Conservation (phyloP, 768 basidiomycete genomes). For the Amanita rubescens region DNA sequence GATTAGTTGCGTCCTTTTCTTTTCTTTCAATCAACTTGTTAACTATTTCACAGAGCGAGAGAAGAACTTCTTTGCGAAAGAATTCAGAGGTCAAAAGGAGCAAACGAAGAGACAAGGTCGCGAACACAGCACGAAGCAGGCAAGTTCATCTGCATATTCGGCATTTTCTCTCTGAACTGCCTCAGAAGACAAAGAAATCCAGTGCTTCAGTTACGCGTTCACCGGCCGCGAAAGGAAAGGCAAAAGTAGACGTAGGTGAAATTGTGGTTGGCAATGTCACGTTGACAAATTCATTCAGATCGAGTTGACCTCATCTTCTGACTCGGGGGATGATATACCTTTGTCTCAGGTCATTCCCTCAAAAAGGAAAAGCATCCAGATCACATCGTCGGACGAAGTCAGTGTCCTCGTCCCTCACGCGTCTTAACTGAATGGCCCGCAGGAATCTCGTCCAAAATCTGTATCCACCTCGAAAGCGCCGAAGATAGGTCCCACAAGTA, state of each 20-base stretch:
- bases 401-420: too few relatives aligned
- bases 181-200: not conserved
- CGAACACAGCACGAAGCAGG: not conserved
- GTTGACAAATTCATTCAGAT: conserved; percentile 8
- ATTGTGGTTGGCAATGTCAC: not conserved
- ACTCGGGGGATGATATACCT: conserved; percentile 12
- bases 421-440: not conserved
- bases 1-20: conserved; percentile 42
- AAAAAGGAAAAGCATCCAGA: conserved; percentile 1
- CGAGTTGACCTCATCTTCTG: conserved; percentile 5
- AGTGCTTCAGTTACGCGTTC: not conserved
- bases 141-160: not conserved
- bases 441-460: not conserved
- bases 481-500: not conserved
- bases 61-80: conserved; percentile 28
- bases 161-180: not conserved
- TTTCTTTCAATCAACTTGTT: not conserved
- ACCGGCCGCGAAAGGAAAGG: conserved; percentile 1
- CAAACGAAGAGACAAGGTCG: conserved; percentile 5
- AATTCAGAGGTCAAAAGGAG: conserved; percentile 19
- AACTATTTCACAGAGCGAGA: conserved; percentile 25
- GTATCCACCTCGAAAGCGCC: not conserved
- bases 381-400: not conserved
- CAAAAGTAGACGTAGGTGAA: not conserved
- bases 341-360: conserved; percentile 1